Evolutionary conservation across 2,329 filamentous ascomycete genomes (phyloP).

Genomic region (Geosmithia flava): DNA sequence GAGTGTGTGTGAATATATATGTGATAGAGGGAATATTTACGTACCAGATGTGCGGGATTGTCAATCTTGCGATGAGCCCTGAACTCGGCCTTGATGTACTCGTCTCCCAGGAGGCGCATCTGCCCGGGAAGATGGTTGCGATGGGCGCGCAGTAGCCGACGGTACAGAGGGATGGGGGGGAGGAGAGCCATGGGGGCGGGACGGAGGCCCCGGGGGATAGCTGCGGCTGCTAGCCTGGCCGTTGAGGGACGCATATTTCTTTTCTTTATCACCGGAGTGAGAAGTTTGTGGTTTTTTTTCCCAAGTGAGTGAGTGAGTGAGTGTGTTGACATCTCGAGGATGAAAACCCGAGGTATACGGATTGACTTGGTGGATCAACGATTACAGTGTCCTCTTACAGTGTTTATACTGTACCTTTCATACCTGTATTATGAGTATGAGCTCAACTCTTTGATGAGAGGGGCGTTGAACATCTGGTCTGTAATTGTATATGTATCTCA

Average conservation of each 20-base stretch:
- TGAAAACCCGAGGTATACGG: too few species aligned
- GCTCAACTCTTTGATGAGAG: too few species aligned
- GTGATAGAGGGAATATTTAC: slow-evolving; percentile 15
- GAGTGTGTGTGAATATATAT: background rate
- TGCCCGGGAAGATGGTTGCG: slow-evolving; percentile 64
- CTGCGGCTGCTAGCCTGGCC: slow-evolving; percentile 22
- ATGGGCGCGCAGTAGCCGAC: slow-evolving; percentile 76
- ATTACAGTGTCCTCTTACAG: too few species aligned
- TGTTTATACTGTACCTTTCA: too few species aligned
- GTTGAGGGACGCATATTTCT: slow-evolving; percentile 14
- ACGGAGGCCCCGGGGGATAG: slow-evolving; percentile 17
- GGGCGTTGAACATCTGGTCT: too few species aligned
- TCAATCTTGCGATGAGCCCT: slow-evolving; percentile 71
- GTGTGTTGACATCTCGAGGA: too few species aligned
- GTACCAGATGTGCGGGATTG: slow-evolving; percentile 82
- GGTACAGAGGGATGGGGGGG: slow-evolving; percentile 80
- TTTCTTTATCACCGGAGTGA: too few species aligned
- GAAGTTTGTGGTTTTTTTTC: too few species aligned
- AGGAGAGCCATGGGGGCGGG: slow-evolving; percentile 53
- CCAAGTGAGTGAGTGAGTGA: too few species aligned
- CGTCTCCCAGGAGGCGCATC: slow-evolving; percentile 73
- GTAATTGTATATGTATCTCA: too few species aligned
- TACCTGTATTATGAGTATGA: too few species aligned
- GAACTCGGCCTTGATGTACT: slow-evolving; percentile 91
- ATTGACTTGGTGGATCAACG: too few species aligned